A percentile compares a stretch with the other conserved stretches of the same genome.
Evolutionary conservation across 1,139 yeast genomes (phyloP).

Genomic region (Hyphopichia pseudoburtonii): DNA sequence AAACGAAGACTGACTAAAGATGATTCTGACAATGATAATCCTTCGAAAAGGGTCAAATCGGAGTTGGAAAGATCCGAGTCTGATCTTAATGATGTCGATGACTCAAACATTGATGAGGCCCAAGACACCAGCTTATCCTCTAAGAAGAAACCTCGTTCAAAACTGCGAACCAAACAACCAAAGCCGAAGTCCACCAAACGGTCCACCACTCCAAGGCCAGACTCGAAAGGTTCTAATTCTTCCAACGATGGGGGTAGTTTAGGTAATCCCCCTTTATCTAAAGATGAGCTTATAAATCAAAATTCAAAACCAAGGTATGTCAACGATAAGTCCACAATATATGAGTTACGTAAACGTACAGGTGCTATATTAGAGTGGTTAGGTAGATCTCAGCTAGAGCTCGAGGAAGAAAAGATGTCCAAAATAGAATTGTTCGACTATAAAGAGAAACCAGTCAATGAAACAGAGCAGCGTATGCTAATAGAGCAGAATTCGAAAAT

Average conservation of each 20-base stretch:
- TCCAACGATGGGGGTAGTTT: conserved; percentile 5
- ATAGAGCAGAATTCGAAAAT: conserved; percentile 36
- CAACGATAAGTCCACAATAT: conserved; percentile 66
- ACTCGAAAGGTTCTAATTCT: conserved; percentile 11
- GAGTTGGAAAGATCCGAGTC: conserved; percentile 11
- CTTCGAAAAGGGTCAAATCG: conserved; percentile 13
- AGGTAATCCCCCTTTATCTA: conserved; percentile 18
- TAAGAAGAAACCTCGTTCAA: conserved; percentile 5
- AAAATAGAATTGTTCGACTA: conserved; percentile 49
- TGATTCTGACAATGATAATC: conserved; percentile 9
- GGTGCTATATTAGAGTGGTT: conserved; percentile 90
- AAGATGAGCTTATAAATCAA: conserved; percentile 51
- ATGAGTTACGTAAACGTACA: conserved; percentile 83
- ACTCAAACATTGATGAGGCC: conserved; percentile 16
- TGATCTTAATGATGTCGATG: conserved; percentile 12
- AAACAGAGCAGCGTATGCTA: conserved; percentile 10
- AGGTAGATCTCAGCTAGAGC: conserved; percentile 78
- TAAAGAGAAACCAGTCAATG: conserved; percentile 14
- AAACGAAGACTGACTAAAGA: conserved; percentile 12
- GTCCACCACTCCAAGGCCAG: conserved; percentile 13
- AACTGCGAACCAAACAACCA: conserved; percentile 9
- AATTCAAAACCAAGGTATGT: conserved; percentile 85
- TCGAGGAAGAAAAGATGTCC: conserved; percentile 65
- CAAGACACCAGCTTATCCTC: conserved; percentile 12
- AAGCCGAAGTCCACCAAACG: conserved; percentile 10